phyloP scores from a whole-genome alignment of 768 basidiomycete species.

The Rhizopogon vesiculosus region DNA sequence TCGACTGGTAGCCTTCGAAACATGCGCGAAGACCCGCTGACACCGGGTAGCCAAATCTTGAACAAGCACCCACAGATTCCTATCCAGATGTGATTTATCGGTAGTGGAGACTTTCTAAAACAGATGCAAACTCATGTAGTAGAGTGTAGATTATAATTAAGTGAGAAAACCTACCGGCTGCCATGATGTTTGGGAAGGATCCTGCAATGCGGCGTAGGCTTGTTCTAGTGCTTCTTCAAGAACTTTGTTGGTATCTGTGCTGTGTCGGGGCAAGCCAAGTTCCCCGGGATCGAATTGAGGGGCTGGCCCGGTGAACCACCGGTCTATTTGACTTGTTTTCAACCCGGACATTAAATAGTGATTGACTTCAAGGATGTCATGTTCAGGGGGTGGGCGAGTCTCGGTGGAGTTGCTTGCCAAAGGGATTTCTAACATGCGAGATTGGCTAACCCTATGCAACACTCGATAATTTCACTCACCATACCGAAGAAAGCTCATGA shows the following conservation, averaged over 20 bases:
- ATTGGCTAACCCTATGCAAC: conserved; percentile 7
- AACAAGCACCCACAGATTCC: conserved; percentile 63
- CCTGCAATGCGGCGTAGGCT: conserved; percentile 44
- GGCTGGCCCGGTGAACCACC: conserved; percentile 68
- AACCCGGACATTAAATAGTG: conserved; percentile 74
- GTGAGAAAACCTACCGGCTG: conserved; percentile 42
- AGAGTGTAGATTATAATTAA: conserved; percentile 18
- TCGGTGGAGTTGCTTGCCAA: conserved; percentile 52
- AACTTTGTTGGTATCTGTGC: conserved; percentile 14
- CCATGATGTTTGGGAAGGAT: conserved; percentile 44
- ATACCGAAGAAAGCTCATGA: conserved; percentile 71
- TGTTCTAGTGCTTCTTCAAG: conserved; percentile 38
- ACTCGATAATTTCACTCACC: conserved; percentile 40
- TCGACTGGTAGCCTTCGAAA: conserved; percentile 59
- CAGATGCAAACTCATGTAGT: conserved; percentile 24
- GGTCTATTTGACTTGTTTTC: conserved; percentile 63
- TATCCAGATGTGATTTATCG: conserved; percentile 55
- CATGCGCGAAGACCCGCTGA: conserved; percentile 56
- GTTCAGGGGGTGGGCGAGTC: conserved; percentile 39
- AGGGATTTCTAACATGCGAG: conserved; percentile 36
- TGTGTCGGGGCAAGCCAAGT: conserved; percentile 20
- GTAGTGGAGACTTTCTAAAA: conserved; percentile 42
- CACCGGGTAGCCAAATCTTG: conserved; percentile 59
- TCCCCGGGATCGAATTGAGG: conserved; percentile 30
- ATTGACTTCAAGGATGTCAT: conserved; percentile 79